Conservation (phyloP, 139 green algal genomes). For the Haematococcus sp. region DNA sequence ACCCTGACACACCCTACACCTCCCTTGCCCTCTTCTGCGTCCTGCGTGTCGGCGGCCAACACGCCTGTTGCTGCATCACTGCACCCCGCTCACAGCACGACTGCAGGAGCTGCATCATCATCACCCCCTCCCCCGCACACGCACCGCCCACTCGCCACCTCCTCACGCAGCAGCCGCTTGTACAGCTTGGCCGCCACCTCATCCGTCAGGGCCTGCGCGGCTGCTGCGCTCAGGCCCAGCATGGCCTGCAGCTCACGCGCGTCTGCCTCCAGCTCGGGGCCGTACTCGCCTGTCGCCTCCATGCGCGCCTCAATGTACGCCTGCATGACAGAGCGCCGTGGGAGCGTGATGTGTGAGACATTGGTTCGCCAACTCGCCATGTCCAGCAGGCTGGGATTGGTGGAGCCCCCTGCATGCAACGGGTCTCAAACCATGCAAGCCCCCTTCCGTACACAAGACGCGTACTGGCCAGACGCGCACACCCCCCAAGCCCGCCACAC, state of each 20-base stretch:
- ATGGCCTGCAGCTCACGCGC: constrained; percentile 60
- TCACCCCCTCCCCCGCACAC: neutral
- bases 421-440: too few species aligned
- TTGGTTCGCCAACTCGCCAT: too few species aligned
- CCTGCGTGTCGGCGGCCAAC: too few species aligned
- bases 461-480: too few species aligned
- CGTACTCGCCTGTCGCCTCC: constrained; percentile 35
- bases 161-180: constrained; percentile 70
- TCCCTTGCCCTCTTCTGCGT: too few species aligned
- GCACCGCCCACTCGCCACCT: constrained; percentile 54
- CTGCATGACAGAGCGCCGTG: neutral
- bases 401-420: too few species aligned
- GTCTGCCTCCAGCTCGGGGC: constrained; percentile 56
- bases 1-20: too few species aligned
- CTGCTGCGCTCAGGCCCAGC: constrained; percentile 78
- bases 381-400: too few species aligned
- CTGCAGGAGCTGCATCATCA: too few species aligned
- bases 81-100: too few species aligned
- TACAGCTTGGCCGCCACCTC: constrained; percentile 73
- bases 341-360: neutral
- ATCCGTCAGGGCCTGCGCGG: constrained; percentile 49
- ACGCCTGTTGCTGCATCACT: too few species aligned
- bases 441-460: too few species aligned
- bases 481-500: neutral
- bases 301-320: constrained; percentile 69